A percentile compares a stretch with the other conserved stretches of the same genome.
phyloP scores from a whole-genome alignment of 495 filamentous ascomycete genomes.

The Opeltia flavorubescens region DNA sequence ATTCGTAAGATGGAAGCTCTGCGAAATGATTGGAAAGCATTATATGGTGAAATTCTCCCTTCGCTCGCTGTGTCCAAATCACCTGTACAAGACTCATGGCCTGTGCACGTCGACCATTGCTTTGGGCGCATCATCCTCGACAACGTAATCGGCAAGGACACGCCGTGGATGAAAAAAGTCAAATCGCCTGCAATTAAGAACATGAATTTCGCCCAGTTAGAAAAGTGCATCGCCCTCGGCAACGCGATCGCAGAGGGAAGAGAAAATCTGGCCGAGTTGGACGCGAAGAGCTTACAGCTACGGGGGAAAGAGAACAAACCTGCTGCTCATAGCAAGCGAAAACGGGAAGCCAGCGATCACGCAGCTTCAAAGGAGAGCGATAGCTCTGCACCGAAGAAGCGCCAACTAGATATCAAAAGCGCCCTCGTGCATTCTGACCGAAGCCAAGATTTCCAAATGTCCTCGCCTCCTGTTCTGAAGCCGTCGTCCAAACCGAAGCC shows the following conservation, averaged over 20 bases:
- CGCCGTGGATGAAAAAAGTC: conserved; percentile 14
- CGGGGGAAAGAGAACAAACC: conserved; percentile 17
- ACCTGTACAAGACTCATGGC: conserved; percentile 18
- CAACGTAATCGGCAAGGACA: conserved; percentile 19
- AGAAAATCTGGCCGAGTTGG: conserved; percentile 13
- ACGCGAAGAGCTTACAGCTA: conserved; percentile 16
- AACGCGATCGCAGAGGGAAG: conserved; percentile 17
- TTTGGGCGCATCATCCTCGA: conserved; percentile 26
- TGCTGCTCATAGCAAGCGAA: conserved; percentile 2
- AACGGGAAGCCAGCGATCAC: not conserved
- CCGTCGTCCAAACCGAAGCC: not conserved
- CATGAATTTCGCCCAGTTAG: conserved; percentile 20
- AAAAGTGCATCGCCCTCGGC: conserved; percentile 14
- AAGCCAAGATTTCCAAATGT: not conserved
- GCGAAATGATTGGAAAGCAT: conserved; percentile 2
- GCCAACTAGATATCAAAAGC: not conserved
- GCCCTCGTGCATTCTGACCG: not conserved
- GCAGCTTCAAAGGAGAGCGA: not conserved
- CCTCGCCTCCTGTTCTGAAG: not conserved
- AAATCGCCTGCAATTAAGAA: conserved; percentile 15
- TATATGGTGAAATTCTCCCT: conserved; percentile 10
- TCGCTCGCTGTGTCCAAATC: conserved; percentile 6
- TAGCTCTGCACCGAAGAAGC: not conserved
- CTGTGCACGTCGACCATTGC: conserved; percentile 24
- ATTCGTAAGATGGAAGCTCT: not conserved